Evolutionary conservation across 169 alveolate genomes (phyloP), one percentile per base, ranked within the genome.

Genomic region (Eimeria acervulina): DNA sequence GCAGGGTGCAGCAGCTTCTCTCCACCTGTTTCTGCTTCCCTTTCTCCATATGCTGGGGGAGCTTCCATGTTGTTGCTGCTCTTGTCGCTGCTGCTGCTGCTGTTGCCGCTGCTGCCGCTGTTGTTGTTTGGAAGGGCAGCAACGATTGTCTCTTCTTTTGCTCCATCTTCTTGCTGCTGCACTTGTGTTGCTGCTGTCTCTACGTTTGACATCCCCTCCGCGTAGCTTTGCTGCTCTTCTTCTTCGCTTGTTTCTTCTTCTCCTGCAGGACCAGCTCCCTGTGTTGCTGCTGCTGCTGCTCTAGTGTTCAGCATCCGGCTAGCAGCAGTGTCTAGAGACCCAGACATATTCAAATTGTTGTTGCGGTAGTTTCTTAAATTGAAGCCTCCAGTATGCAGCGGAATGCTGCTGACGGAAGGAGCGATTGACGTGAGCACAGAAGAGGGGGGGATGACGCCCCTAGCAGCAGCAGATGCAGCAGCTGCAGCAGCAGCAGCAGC

Each of bases 371-470:
- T 81, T 8, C 70, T 12, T 10, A 76, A 23, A n/a, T 38, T 76
- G 21, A 28, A 70, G 13, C 40, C 81, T 10, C 81, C 81, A 28
- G 47, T 17, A 12, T 51, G 59, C 59, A 51, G 15, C 59, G 59
- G 47, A 31, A 19, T 59, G 68, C n/a, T 5, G n/a, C 68, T 59
- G 19, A 17, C 7, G 68, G 68, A 12, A 12, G 5, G 55, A 7
- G 55, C 19, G 38, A 21, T 21, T 17, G 74, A 28, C n/a, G 28
- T 28, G 8, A 1, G 28, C 12, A 28, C 21, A 17, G 28, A 28
- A 63, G 33, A 13, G 81, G 81, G 26, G 21, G 81, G 81, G 17
- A 70, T 70, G 17, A 70, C 44, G 81, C 81, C 81, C 15, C 74
- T 28, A 51, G 59, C 59, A 17, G 7, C 15, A 10, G 21, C 59